Conservation (phyloP, 345 rosid genomes). For the Acer campestre region DNA sequence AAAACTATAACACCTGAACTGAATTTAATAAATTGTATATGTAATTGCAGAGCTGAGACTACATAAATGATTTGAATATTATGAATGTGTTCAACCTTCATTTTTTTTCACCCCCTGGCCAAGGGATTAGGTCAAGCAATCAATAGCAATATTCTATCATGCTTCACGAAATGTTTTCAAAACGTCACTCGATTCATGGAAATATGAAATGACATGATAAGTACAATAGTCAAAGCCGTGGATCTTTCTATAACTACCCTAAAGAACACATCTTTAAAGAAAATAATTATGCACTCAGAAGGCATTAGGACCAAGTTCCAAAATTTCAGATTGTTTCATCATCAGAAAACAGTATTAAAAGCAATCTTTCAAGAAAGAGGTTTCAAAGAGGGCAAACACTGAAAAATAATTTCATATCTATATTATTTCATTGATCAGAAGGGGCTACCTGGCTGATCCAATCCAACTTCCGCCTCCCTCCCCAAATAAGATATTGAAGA, state of each 20-base stretch:
- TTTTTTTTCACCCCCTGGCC: neutral
- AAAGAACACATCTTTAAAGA: no score
- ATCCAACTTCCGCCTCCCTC: neutral
- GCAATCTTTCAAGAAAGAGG: neutral
- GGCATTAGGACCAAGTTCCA: neutral
- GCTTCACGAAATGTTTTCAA: neutral
- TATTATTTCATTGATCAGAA: neutral
- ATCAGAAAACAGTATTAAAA: neutral
- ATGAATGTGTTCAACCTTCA: neutral
- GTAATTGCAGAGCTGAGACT: neutral
- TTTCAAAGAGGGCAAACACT: neutral
- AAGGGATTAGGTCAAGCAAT: neutral
- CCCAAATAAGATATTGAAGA: neutral
- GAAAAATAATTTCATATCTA: neutral
- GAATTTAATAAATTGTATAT: slow-evolving; percentile 1
- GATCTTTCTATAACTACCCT: no score
- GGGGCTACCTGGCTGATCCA: neutral
- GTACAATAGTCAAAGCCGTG: neutral
- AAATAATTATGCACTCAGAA: no score
- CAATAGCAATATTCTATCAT: neutral
- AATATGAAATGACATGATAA: neutral
- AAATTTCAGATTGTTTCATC: neutral
- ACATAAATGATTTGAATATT: neutral
- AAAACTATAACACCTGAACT: neutral
- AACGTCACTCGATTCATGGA: neutral